Conservation (phyloP, 345 rosid species). For the Lepidium sativum region DNA sequence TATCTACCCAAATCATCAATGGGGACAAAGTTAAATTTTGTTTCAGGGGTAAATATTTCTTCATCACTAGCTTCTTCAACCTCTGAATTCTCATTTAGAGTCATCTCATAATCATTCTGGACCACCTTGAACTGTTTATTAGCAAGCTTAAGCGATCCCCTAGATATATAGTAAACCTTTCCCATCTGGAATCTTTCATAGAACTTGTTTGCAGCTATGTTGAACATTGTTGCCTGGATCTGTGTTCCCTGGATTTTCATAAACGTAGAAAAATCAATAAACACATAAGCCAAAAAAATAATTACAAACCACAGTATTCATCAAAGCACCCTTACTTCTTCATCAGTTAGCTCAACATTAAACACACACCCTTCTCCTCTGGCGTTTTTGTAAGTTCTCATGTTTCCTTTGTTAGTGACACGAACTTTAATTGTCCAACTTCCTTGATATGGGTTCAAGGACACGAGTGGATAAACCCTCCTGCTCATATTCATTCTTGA, state of each 20-base stretch:
- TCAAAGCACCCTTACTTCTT: constrained; percentile 53
- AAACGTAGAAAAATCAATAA: background rate
- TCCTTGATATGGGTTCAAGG: constrained; percentile 95
- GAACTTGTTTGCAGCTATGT: constrained; percentile 80
- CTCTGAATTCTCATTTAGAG: constrained; percentile 69
- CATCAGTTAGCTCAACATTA: constrained; percentile 91
- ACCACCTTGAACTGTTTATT: constrained; percentile 92
- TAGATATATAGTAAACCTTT: constrained; percentile 79
- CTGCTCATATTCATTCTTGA: constrained; percentile 86
- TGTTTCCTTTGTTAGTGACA: constrained; percentile 77
- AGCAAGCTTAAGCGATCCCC: constrained; percentile 72
- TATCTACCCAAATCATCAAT: constrained; percentile 66
- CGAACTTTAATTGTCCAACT: constrained; percentile 92
- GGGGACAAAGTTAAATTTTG: constrained; percentile 71
- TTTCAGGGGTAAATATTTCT: constrained; percentile 65
- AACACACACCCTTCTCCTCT: constrained; percentile 98
- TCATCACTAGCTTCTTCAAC: constrained; percentile 80
- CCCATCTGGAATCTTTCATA: constrained; percentile 71
- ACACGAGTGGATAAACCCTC: constrained; percentile 87
- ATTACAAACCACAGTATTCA: background rate
- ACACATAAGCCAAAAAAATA: background rate
- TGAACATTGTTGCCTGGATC: constrained; percentile 97
- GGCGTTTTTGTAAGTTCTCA: constrained; percentile 80
- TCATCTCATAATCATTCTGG: constrained; percentile 92
- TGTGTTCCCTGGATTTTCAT: constrained; percentile 65